phyloP scores from a whole-genome alignment of 1,284 basidiomycete genomes.

The Neolentinus lepideus region DNA sequence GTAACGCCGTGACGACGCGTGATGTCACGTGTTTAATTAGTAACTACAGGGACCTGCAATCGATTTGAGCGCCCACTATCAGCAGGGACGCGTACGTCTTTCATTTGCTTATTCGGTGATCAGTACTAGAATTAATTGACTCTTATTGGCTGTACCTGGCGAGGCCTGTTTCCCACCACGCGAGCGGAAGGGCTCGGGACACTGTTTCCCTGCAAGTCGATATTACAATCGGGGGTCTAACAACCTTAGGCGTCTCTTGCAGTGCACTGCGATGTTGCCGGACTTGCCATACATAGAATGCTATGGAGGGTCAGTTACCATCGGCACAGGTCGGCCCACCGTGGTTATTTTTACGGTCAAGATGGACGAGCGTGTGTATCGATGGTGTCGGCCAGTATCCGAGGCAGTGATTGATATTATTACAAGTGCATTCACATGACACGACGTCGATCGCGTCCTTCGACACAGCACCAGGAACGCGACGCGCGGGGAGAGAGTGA shows the following conservation, averaged over 20 bases:
- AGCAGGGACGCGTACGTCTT: not conserved
- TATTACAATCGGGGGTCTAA: not conserved
- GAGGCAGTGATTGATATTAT: no score
- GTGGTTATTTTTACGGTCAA: not conserved
- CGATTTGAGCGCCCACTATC: not conserved
- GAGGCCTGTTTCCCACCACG: not conserved
- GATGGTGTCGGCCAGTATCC: not conserved
- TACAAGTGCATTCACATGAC: not conserved
- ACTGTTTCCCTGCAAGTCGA: not conserved
- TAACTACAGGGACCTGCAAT: no score
- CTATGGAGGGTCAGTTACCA: not conserved
- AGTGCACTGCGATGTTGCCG: not conserved
- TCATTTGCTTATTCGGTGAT: no score
- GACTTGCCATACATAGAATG: not conserved
- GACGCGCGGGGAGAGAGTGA: not conserved
- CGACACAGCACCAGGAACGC: not conserved
- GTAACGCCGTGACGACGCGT: not conserved
- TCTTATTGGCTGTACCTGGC: not conserved
- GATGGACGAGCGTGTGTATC: not conserved
- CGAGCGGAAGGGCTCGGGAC: not conserved
- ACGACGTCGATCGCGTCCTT: not conserved
- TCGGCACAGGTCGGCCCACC: not conserved
- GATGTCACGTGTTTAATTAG: not conserved
- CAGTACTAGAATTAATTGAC: no score
- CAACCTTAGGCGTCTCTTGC: not conserved